A percentile compares a stretch with the other conserved stretches of the same genome.
Evolutionary conservation across 1,139 yeast species (phyloP).

Genomic region (Taphrina deformans): DNA sequence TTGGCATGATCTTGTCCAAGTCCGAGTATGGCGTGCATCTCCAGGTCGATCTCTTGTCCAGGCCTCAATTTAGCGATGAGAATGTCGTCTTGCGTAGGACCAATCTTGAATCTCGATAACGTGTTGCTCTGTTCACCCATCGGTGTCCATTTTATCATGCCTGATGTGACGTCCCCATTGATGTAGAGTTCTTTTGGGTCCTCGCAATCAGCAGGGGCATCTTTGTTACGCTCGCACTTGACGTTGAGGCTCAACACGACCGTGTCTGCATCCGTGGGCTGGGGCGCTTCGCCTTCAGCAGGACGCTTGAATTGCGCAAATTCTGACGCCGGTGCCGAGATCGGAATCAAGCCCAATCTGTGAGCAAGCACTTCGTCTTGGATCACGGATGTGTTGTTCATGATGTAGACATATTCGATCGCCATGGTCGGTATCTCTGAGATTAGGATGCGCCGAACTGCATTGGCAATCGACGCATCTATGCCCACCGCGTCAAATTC

Average conservation of each 20-base stretch:
- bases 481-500: slow-evolving; percentile 80
- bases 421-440: slow-evolving; percentile 97
- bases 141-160: slow-evolving; percentile 84
- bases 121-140: slow-evolving; percentile 69
- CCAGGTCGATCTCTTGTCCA: slow-evolving; percentile 88
- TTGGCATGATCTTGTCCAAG: slow-evolving; percentile 95
- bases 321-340: slow-evolving; percentile 87
- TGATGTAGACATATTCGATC: slow-evolving; percentile 82
- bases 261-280: slow-evolving; percentile 78
- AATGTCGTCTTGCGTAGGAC: slow-evolving; percentile 68
- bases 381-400: slow-evolving; percentile 91
- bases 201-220: slow-evolving; percentile 75
- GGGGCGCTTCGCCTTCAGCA: slow-evolving; percentile 45
- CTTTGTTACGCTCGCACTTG: slow-evolving; percentile 78
- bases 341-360: slow-evolving; percentile 87
- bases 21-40: slow-evolving; percentile 90
- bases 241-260: slow-evolving; percentile 79
- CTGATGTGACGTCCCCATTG: slow-evolving; percentile 75
- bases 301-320: slow-evolving; percentile 56
- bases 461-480: slow-evolving; percentile 92
- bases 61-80: slow-evolving; percentile 90
- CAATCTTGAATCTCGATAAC: slow-evolving; percentile 64
- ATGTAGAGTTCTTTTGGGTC: slow-evolving; percentile 81
- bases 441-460: slow-evolving; percentile 94
- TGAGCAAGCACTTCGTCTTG: slow-evolving; percentile 97